Evolutionary conservation across 2,329 filamentous ascomycete genomes (phyloP), one percentile per base, ranked within the genome.

Genomic region (Beauveria rudraprayagi): DNA sequence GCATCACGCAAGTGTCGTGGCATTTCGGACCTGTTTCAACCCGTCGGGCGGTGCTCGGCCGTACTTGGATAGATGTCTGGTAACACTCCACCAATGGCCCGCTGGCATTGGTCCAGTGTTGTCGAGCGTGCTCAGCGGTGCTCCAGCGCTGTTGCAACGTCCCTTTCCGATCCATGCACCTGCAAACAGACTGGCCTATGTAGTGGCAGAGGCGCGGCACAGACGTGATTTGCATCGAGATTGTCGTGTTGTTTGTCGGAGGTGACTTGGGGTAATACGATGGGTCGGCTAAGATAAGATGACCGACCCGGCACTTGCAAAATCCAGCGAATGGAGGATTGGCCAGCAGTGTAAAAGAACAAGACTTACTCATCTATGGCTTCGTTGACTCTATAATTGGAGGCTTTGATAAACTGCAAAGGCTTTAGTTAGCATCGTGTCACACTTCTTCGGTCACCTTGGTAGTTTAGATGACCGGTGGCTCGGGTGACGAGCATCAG

Each of bases 341-440:
- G 24, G 5, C 14, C 19, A 14, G 24, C 5, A 43, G 5, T 41
- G 40, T 44, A 50, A 53, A 41, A 28, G 9, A 52, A 10, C 28
- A 59, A 16, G n/a, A 83, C 83, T 83, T 76, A 85, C 83, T 77
- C 72, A 73, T 85, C 80, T 54, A 83, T 72, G 44, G 82, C 82
- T 62, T 80, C 75, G 61, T 83, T 78, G 7, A 84, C 68, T 67
- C 78, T 80, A 68, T 79, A 84, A 51, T 75, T 73, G 6, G 76
- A 69, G 52, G 72, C 75, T 66, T 78, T 83, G 24, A 82, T 73
- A 64, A 73, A 81, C 80, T 83, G 63, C 41, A 63, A 24, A 44
- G 34, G 24, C 28, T 43, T 28, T 50, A 55, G 50, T 62, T 57
- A 60, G 54, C 46, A 34, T 30, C 17, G 8, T 37, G 17, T 40